phyloP scores from a whole-genome alignment of 2,329 filamentous ascomycete species.

The Trichoderma sp. region DNA sequence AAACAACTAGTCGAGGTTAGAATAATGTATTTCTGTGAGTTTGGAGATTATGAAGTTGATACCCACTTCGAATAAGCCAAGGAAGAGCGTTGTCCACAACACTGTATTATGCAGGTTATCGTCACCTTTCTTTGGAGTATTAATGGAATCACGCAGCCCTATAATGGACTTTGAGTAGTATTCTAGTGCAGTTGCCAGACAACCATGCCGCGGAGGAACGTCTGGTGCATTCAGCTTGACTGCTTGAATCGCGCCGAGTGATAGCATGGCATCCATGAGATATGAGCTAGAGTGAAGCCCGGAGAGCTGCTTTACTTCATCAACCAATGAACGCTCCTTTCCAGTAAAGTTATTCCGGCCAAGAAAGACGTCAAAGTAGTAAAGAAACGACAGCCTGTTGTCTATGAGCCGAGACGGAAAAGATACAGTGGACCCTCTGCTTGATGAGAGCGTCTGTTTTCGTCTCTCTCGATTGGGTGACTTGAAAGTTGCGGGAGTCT shows the following conservation, averaged over 20 bases:
- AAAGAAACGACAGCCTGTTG: slow-evolving; percentile 25
- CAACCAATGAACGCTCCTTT: not conserved
- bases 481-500: not conserved
- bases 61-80: slow-evolving; percentile 36
- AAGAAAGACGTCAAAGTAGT: slow-evolving; percentile 32
- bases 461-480: not conserved
- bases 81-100: slow-evolving; percentile 34
- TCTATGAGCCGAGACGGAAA: slow-evolving; percentile 20
- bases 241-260: slow-evolving; percentile 33
- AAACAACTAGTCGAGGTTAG: slow-evolving; percentile 28
- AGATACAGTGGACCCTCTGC: not conserved
- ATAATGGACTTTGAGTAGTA: slow-evolving; percentile 30
- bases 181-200: slow-evolving; percentile 21
- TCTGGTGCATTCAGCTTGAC: slow-evolving; percentile 21
- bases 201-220: not conserved
- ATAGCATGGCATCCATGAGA: slow-evolving; percentile 30
- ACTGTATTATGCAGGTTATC: slow-evolving; percentile 21
- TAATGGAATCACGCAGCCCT: slow-evolving; percentile 25
- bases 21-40: not conserved
- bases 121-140: not conserved
- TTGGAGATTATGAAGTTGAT: fast-evolving
- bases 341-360: slow-evolving; percentile 30
- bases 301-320: slow-evolving; percentile 27
- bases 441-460: not conserved
- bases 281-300: slow-evolving; percentile 20